Conservation (phyloP, 2,329 filamentous ascomycete species). For the Dothistroma pini region DNA sequence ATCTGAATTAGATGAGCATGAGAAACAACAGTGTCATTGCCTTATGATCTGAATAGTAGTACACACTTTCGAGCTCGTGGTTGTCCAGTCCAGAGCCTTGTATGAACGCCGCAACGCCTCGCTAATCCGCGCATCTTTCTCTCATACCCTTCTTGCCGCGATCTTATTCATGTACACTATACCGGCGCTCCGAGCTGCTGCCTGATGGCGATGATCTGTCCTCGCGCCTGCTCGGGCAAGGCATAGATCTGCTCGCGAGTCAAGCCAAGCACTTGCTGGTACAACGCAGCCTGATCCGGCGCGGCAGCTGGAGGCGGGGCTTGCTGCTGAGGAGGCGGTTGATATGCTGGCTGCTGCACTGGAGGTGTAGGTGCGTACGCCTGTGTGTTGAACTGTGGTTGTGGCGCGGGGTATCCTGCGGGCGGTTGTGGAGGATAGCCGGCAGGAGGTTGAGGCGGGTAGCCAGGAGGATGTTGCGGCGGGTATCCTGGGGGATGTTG, state of each 20-base stretch:
- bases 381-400: conserved; percentile 17
- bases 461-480: conserved; percentile 21
- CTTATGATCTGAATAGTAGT: neutral
- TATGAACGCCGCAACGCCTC: neutral
- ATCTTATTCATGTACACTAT: neutral
- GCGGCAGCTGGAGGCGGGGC: conserved; percentile 41
- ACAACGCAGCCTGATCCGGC: conserved; percentile 64
- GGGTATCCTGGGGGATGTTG: conserved; percentile 27
- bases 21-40: neutral
- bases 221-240: conserved; percentile 60
- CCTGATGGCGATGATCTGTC: conserved; percentile 75
- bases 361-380: conserved; percentile 44
- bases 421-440: conserved; percentile 15
- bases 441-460: conserved; percentile 28
- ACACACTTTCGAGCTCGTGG: neutral
- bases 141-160: neutral
- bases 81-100: neutral
- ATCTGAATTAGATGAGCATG: neutral
- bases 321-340: conserved; percentile 40
- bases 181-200: conserved; percentile 51
- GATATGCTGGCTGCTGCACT: conserved; percentile 33
- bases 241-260: conserved; percentile 75
- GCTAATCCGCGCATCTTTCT: neutral
- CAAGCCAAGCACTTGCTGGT: conserved; percentile 77
- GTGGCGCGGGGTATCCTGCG: neutral